phyloP scores from a whole-genome alignment of 495 filamentous ascomycete genomes.

The Cetradonia linearis region DNA sequence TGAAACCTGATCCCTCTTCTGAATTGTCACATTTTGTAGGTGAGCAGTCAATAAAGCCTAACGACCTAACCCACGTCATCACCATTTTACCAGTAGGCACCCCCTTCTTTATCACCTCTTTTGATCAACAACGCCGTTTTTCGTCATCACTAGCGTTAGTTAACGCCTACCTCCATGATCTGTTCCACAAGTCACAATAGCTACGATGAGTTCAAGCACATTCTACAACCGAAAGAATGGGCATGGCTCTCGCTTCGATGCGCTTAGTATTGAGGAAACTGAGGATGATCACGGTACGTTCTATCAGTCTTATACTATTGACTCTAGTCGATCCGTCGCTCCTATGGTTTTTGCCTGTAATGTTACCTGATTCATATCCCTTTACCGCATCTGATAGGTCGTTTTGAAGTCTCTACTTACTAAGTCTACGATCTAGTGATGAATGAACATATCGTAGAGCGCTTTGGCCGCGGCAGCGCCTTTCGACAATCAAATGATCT shows the following conservation, averaged over 20 bases:
- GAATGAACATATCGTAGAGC: constrained; percentile 16
- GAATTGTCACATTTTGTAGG: neutral
- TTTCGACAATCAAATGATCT: neutral
- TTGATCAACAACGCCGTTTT: too few species aligned
- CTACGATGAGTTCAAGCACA: neutral
- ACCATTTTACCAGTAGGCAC: neutral
- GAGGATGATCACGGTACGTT: constrained; percentile 1
- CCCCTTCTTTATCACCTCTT: neutral
- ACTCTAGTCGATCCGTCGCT: neutral
- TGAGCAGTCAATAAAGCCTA: neutral
- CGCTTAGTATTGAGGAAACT: neutral
- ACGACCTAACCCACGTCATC: neutral
- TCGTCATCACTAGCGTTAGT: too few species aligned
- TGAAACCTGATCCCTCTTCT: neutral
- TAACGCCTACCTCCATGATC: neutral
- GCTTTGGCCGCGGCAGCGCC: constrained; percentile 16
- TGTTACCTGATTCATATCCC: neutral
- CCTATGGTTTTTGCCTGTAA: neutral
- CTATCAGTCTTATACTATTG: neutral
- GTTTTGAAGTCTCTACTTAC: neutral
- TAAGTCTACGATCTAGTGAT: constrained; percentile 10
- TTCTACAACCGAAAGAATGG: neutral
- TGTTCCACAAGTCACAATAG: neutral
- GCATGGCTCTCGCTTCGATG: neutral
- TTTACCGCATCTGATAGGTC: neutral